Evolutionary conservation across 2,329 filamentous ascomycete genomes (phyloP).

Genomic region (Venturia aucupariae): DNA sequence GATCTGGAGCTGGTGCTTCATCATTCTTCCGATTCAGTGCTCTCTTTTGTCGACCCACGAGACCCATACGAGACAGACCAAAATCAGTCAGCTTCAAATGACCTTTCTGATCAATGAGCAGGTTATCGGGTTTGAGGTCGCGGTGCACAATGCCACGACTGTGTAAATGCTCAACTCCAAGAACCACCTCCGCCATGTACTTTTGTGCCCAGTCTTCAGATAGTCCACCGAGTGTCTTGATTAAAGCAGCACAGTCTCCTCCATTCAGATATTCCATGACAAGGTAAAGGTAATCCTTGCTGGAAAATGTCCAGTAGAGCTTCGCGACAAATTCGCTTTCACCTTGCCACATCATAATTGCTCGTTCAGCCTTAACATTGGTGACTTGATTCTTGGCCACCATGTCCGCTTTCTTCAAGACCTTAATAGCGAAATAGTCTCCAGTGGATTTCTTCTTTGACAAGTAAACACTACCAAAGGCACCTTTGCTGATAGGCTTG

Average conservation of each 20-base stretch:
- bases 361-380: conserved; percentile 95
- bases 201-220: conserved; percentile 98
- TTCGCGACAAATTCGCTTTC: conserved; percentile 99
- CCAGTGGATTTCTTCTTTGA: conserved; percentile 98
- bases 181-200: conserved; percentile 88
- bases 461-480: conserved; percentile 94
- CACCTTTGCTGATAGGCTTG: conserved; percentile 97
- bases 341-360: conserved; percentile 99
- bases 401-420: conserved; percentile 99
- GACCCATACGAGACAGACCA: conserved; percentile 90
- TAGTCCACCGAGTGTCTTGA: conserved; percentile 85
- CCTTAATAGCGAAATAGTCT: conserved; percentile 98
- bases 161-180: conserved; percentile 95
- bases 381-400: conserved; percentile 99
- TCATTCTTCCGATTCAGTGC: conserved; percentile 68
- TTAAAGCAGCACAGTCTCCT: conserved; percentile 90
- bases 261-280: conserved; percentile 99
- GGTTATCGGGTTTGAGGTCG: conserved; percentile 92
- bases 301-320: conserved; percentile 98
- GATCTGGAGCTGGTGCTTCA: conserved; percentile 76
- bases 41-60: conserved; percentile 92
- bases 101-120: conserved; percentile 92
- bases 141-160: conserved; percentile 91
- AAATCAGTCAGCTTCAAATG: conserved; percentile 97
- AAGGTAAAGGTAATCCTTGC: conserved; percentile 96